These are phyloP conservation scores for Coniella lustricola DNA, from an alignment of 2,329 filamentous ascomycete genomes.

Conservation along the genomic window DNA sequence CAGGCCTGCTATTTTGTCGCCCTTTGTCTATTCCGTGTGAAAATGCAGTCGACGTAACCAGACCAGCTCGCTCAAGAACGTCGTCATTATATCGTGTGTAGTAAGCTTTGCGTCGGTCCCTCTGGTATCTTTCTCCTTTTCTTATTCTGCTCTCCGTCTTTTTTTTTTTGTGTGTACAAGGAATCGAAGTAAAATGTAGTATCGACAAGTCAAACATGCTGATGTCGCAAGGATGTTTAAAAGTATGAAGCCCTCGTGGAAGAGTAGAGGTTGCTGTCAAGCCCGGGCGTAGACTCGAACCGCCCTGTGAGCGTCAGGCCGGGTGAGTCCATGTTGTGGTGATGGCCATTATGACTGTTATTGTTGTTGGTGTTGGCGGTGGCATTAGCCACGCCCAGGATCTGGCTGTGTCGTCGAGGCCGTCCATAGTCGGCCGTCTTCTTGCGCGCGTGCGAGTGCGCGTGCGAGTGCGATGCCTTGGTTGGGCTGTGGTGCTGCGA, in stretches of 20 bases:
- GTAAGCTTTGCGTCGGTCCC: too few relatives aligned
- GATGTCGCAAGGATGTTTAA: background rate
- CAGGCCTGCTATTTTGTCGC: too few relatives aligned
- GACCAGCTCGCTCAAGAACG: too few relatives aligned
- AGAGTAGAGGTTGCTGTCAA: slow-evolving; percentile 5
- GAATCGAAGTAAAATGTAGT: too few relatives aligned
- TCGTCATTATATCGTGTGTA: too few relatives aligned
- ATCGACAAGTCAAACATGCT: too few relatives aligned
- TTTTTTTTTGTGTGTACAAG: too few relatives aligned
- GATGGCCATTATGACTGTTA: background rate
- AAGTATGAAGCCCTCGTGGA: slow-evolving; percentile 9
- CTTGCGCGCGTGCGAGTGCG: slow-evolving; percentile 1
- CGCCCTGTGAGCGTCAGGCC: slow-evolving; percentile 12
- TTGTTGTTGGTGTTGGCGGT: too few relatives aligned
- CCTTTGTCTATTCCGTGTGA: too few relatives aligned
- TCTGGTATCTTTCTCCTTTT: too few relatives aligned
- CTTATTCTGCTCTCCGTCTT: too few relatives aligned
- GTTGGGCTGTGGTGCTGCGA: slow-evolving; percentile 13
- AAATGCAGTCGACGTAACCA: too few relatives aligned
- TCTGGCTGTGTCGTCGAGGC: slow-evolving; percentile 14
- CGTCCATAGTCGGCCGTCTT: slow-evolving; percentile 12
- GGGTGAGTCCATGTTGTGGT: slow-evolving; percentile 2
- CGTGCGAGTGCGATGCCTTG: slow-evolving; percentile 7
- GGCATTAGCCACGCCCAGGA: slow-evolving; percentile 3
- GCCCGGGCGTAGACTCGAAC: slow-evolving; percentile 15